Conservation (phyloP, 1,284 basidiomycete genomes). For the Cutaneotrichosporon mucoides region DNA sequence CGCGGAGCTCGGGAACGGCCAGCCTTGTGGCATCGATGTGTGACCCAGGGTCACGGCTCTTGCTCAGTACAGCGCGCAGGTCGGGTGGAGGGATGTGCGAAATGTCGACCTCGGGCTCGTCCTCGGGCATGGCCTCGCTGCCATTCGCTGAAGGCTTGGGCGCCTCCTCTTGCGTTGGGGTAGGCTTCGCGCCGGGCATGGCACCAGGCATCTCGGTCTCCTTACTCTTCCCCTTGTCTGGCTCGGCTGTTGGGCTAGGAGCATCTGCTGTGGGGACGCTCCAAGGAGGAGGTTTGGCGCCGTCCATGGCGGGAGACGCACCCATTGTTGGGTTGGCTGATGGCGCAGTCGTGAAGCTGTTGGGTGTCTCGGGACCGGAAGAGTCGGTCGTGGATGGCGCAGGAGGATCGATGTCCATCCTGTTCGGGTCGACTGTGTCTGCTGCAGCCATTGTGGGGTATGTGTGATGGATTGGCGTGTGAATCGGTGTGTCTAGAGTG, state of each 20-base stretch:
- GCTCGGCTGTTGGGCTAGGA: not conserved
- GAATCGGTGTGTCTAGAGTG: no score
- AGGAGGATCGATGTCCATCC: conserved; percentile 6
- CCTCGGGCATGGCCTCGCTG: not conserved
- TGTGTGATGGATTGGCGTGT: not conserved
- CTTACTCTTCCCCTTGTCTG: not conserved
- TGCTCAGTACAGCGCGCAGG: not conserved
- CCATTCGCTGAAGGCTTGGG: no score
- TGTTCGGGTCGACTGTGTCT: not conserved
- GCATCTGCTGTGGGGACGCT: no score
- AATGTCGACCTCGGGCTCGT: not conserved
- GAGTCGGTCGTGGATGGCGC: not conserved
- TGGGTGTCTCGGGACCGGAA: not conserved
- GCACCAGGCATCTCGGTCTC: no score
- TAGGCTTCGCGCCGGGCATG: no score
- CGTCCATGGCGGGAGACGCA: not conserved
- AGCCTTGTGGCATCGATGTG: not conserved
- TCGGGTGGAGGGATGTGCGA: conserved; percentile 1
- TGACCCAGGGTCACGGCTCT: not conserved
- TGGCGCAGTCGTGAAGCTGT: not conserved
- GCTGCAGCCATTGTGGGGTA: not conserved
- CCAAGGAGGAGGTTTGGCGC: not conserved
- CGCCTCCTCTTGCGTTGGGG: no score
- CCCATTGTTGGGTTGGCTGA: not conserved
- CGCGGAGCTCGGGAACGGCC: not conserved